These are phyloP conservation scores for Lycium ferocissimum DNA, from an alignment of 257 asterid species.

Conservation along the genomic window DNA sequence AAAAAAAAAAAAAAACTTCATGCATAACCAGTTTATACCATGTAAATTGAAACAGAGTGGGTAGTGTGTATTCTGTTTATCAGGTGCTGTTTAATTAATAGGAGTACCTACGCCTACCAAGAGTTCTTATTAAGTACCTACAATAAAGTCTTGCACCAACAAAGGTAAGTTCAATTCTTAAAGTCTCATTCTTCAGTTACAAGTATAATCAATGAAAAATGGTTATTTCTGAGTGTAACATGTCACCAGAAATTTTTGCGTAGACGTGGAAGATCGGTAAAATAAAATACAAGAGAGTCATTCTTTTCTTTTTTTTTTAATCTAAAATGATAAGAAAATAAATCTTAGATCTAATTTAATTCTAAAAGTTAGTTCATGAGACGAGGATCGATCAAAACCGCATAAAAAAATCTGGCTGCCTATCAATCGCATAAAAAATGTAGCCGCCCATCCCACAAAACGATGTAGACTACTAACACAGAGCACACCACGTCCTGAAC, in stretches of 20 bases:
- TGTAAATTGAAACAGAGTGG: not conserved
- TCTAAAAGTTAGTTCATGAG: not conserved
- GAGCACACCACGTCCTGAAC: not conserved
- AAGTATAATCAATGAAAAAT: not conserved
- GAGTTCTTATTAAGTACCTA: not conserved
- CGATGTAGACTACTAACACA: not conserved
- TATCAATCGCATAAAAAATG: too few species aligned
- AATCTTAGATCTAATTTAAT: not conserved
- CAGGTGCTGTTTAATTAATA: not conserved
- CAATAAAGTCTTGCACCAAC: not conserved
- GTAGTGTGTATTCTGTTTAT: not conserved
- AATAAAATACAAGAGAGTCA: not conserved
- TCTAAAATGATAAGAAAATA: not conserved
- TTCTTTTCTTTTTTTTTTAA: not conserved
- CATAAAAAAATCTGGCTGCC: too few species aligned
- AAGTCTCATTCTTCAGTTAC: not conserved
- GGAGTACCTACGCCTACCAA: not conserved
- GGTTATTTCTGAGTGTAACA: not conserved
- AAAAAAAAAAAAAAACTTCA: too few species aligned
- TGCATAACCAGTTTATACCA: too few species aligned
- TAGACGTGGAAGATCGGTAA: not conserved
- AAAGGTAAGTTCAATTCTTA: not conserved
- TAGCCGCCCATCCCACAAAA: not conserved
- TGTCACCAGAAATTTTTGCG: not conserved
- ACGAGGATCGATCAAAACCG: too few species aligned